Base-by-base conservation (phyloP, 768 basidiomycete species). In the Naganishia vaughanmartiniae region DNA sequence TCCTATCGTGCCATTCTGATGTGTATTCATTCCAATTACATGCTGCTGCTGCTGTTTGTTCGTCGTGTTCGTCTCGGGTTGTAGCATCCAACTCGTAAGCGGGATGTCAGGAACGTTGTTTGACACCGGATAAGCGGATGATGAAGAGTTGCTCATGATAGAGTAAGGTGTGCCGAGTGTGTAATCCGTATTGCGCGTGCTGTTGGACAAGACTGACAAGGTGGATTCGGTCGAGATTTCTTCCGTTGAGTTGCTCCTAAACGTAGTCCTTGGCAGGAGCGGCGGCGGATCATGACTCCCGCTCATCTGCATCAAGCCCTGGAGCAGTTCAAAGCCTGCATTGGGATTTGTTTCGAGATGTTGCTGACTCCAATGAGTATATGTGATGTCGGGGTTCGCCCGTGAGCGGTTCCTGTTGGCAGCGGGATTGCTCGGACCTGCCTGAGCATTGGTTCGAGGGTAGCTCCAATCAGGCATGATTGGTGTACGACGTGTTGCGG, bases 281-380 rank as follows among this genome's bases (percentile, higher is more conserved):
- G 60, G 60, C 14, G 24, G 60, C 15, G 60, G 39, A 12, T 63
- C 39, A 42, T 42, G 30, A 42, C 60, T 63, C 21, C 60, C 60
- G 39, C 60, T 63, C 60, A 63, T 63, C 21, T 63, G 60, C 60
- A 63, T 63, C n/a, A 63, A n/a, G 10, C 60, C 60, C 30, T 42
- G 39, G 30, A 63, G 39, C 14, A 63, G 39, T n/a, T 63, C 60
- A 42, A 45, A 63, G 5, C 60, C 60, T 26, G 60, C 60, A 45
- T 63, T 42, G 19, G 60, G 60, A 24, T 63, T 63, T 4, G 60
- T 42, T 28, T 63, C 60, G n/a, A 63, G 60, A 21, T 63, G 60
- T 10, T 63, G 60, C 17, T 63, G 60, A 45, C 60, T 63, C 60
- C 60, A 63, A 24, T 63, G 60, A 26, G 60, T 63, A 30, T 63